Evolutionary conservation across 2,329 filamentous ascomycete species (phyloP).

Genomic region (Paramyrothecium sp.): DNA sequence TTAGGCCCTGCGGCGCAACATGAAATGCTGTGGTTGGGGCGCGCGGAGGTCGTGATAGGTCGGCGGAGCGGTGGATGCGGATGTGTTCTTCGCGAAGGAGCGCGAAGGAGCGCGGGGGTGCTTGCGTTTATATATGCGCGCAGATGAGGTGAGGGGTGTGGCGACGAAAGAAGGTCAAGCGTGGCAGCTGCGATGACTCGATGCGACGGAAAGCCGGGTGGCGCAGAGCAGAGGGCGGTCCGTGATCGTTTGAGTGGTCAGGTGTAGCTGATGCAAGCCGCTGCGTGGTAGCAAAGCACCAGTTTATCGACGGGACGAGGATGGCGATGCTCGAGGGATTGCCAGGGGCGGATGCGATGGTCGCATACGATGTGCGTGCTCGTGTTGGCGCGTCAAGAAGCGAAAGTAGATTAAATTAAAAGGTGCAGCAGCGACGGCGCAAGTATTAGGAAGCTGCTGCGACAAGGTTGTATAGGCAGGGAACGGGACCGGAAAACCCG

Average conservation of each 20-base stretch:
- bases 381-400: background rate
- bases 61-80: background rate
- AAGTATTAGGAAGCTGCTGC: too few relatives aligned
- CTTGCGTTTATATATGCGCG: background rate
- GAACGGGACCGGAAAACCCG: too few relatives aligned
- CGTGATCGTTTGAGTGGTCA: too few relatives aligned
- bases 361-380: too few relatives aligned
- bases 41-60: background rate
- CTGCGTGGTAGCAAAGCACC: too few relatives aligned
- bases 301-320: too few relatives aligned
- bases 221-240: background rate
- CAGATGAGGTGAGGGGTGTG: background rate
- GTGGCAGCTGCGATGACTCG: background rate
- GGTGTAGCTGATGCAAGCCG: too few relatives aligned
- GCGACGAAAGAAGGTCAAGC: background rate
- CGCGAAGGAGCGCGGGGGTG: background rate
- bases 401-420: background rate
- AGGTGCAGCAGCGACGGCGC: too few relatives aligned
- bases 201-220: background rate
- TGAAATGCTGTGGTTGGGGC: constrained; percentile 23
- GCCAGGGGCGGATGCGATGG: too few relatives aligned
- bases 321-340: too few relatives aligned
- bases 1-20: constrained; percentile 32
- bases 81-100: background rate
- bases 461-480: too few relatives aligned